Base-by-base conservation (phyloP, 2,329 filamentous ascomycete genomes). In the Bipolaris sorokiniana region DNA sequence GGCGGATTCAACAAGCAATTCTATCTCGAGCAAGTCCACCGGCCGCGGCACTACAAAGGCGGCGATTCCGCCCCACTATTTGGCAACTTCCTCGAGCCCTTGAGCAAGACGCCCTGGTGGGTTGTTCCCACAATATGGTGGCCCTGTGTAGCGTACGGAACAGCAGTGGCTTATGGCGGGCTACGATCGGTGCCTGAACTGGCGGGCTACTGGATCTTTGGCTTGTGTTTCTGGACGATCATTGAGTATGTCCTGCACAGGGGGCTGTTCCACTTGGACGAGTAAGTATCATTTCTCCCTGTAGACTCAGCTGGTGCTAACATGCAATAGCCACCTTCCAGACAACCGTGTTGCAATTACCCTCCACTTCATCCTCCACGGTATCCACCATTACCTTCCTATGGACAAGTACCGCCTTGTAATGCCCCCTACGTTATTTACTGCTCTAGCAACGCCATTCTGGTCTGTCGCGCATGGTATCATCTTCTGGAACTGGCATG, bases 361-460 rank as follows among this genome's bases (percentile, higher is more conserved):
- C 0, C 68, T 89, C 18, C 95, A 99, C 76, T 99, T 99, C 80
- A 80, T 97, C 38, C 90, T 99, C 23, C 95, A 99, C 70, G 95
- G 95, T 62, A 91, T 99, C 62, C 95, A 99, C 74, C 95, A 99
- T 78, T 99, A 98, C 78, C 85, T 99, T 4, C 95, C 95, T n/a
- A 98, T 99, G 95, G 95, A 99, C 80, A 94, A 89, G 73, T 94
- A 97, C 70, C 89, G 95, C 59, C 88, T 99, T 9, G 95, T 99
- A 64, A 98, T 99, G 95, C 95, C 95, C 1, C 95, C 95, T 0
- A 86, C 91, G 0, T 83, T 99, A 3, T 98, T 99, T 74, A 61
- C 94, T 22, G 84, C 86, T 11, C 87, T 99, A 18, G 94, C 94
- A 5, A 84, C 85, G 0, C 95, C 95, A 0, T 98, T 98, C 81